These are phyloP conservation scores for Monosporozyma solicola DNA, from an alignment of 805 yeast species.

Conservation along the genomic window DNA sequence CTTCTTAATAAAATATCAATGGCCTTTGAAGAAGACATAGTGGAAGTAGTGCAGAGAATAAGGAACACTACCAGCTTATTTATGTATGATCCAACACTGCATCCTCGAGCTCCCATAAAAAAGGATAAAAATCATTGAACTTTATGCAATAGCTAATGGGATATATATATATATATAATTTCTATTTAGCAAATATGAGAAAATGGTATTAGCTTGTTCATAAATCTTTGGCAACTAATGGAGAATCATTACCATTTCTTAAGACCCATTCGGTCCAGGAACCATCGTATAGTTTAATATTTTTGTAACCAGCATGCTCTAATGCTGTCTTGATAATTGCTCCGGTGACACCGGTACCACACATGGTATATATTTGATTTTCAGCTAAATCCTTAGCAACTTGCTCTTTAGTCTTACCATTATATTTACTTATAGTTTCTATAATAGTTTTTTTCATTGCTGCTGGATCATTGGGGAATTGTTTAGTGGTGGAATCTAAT, in stretches of 20 bases:
- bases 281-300: slow-evolving; percentile 68
- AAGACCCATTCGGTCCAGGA: slow-evolving; percentile 52
- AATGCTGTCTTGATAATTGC: slow-evolving; percentile 75
- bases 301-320: slow-evolving; percentile 41
- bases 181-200: not conserved
- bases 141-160: not conserved
- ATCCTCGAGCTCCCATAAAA: too few species aligned
- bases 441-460: slow-evolving; percentile 35
- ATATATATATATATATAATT: not conserved
- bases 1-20: not conserved
- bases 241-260: slow-evolving; percentile 13
- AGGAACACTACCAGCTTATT: too few species aligned
- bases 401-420: not conserved
- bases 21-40: too few species aligned
- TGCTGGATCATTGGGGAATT: slow-evolving; percentile 35
- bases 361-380: slow-evolving; percentile 42
- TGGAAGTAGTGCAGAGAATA: too few species aligned
- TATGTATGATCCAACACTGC: not conserved
- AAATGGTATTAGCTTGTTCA: not conserved
- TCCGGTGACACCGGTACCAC: slow-evolving; percentile 97
- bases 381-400: slow-evolving; percentile 12
- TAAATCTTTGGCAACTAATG: slow-evolving; percentile 16
- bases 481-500: slow-evolving; percentile 37
- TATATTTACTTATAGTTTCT: slow-evolving; percentile 35
- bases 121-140: not conserved